Base-by-base conservation (phyloP, 345 rosid species). In the Euclidium syriacum region DNA sequence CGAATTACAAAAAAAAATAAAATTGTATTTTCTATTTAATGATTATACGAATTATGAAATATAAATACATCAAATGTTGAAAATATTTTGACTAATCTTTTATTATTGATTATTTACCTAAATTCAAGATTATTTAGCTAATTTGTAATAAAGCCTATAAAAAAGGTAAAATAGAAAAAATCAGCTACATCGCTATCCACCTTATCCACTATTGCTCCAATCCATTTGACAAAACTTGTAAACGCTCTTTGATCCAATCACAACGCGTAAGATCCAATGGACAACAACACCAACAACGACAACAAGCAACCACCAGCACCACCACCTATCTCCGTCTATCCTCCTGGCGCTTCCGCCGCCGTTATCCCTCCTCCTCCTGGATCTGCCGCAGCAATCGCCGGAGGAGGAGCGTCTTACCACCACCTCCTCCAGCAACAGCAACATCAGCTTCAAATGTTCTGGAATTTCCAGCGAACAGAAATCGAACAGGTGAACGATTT, bases 401-500 rank as follows among this genome's bases (percentile, higher is more conserved):
- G 91, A 87, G 70, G 78, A 0, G 70, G 82, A 24, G 71, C 83
- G n/a, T 78, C 95, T 1, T 81, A 68, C 71, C 83, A 85, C 71
- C 96, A 86, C 57, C 98, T 86, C 55, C 85, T 88, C 23, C 95
- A 88, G 57, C 98, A 91, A 52, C 98, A 88, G 38, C 94, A 78
- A 3, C 94, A 86, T 41, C 98, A 88, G 67, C 88, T 91, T 16
- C 96, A 91, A 53, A 57, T 80, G 85, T 91, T 91, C 73, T 91
- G 98, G 98, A 53, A 61, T 0, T 85, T 78, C 75, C 96, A 88
- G 77, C 74, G 92, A 2, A 83, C 80, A 52, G 95, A 91, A 67
- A 88, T 91, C 79, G 96, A 91, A 32, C 95, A 88, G 67, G 95
- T 80, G 7, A 88, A 85, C 65, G 96, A 91, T 76, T 91, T 91